Conservation (phyloP, 306 rosid species). For the Herpetospermum pedunculosum region DNA sequence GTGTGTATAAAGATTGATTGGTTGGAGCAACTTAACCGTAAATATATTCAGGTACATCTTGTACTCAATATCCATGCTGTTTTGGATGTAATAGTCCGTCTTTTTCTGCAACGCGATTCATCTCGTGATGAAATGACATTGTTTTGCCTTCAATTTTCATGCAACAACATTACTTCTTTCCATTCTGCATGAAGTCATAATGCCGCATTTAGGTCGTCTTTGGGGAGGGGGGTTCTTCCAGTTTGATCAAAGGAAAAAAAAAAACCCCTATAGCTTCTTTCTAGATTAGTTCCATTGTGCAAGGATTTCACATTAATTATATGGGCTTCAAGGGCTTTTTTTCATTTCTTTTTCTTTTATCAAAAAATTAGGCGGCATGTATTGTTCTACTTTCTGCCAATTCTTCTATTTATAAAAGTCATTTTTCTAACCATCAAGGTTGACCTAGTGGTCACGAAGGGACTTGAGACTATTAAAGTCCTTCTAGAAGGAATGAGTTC, state of each 20-base stretch:
- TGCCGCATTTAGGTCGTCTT: neutral
- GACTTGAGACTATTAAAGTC: no score
- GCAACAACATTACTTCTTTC: neutral
- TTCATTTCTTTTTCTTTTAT: neutral
- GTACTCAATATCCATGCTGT: neutral
- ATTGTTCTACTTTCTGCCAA: neutral
- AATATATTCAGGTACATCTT: constrained; percentile 68
- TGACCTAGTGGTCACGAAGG: no score
- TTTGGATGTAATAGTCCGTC: neutral
- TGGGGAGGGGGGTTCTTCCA: neutral
- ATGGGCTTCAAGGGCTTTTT: neutral
- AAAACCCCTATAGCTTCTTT: neutral
- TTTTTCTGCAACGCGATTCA: neutral
- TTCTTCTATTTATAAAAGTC: neutral
- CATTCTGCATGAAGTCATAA: neutral
- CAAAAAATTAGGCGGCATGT: neutral
- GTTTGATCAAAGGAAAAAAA: neutral
- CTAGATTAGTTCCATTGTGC: neutral
- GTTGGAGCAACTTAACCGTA: constrained; percentile 92
- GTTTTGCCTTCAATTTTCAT: neutral
- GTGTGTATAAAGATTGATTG: constrained; percentile 81
- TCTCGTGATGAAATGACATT: neutral
- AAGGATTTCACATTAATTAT: neutral
- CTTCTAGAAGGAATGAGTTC: no score
- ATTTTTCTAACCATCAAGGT: no score